Base-by-base conservation (phyloP, 148 eudicot species). In the Diospyros lotus region DNA sequence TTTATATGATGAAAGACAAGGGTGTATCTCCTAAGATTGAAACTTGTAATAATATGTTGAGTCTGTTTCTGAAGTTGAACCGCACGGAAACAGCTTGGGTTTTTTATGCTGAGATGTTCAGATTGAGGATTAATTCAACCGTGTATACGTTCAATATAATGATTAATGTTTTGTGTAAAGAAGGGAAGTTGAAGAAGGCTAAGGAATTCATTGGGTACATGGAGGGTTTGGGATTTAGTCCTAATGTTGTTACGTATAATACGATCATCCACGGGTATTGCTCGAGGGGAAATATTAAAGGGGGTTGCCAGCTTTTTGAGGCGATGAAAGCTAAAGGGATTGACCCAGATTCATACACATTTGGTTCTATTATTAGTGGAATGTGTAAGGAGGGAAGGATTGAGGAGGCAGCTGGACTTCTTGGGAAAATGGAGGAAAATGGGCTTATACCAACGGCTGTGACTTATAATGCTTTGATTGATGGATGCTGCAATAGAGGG, bases 61-160 rank as follows among this genome's bases (percentile, higher is more conserved):
- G 84, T 56, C 78, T 84, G 80, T 91, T 86, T 79, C 75, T 89
- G 45, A 83, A 68, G 61, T 73, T 81, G 67, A 81, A 88, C 60
- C 66, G 76, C 66, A 83, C 75, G 13, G 63, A 81, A 17, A 55
- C 77, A 61, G 90, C 83, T 38, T 91, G 91, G 97, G 82, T 82
- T 76, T 77, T 91, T 82, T 91, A 84, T 77, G 86, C 87, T 17
- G 93, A 90, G 73, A 93, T 93, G 97, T 89, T 87, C 82, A 85
- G 75, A 64, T 44, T 87, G 78, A 81, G 64, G 75, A 89, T 93
- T 63, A 68, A 72, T 79, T 87, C 90, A 11, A 84, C 79, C 58
- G 40, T 87, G 17, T 86, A 59, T 69, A 90, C 97, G 40, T 90
- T 87, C 62, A 90, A 90, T 77, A 93, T 90, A 52, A 90, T 93